These are phyloP conservation scores for Vigna mungo DNA, from an alignment of 306 rosid species.

Conservation along the genomic window DNA sequence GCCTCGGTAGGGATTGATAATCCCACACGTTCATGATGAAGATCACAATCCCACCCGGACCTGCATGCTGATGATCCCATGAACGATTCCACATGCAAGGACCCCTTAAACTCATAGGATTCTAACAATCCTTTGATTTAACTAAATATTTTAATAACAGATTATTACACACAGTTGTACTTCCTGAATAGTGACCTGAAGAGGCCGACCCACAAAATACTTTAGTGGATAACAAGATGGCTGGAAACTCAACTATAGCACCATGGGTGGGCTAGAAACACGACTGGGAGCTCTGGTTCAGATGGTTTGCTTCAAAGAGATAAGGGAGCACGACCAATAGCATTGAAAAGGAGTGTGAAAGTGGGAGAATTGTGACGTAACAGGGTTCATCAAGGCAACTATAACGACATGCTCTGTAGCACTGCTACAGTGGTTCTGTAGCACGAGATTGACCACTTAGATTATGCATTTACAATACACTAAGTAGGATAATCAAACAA, in stretches of 20 bases:
- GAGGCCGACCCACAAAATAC: too few species aligned
- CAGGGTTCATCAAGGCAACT: neutral
- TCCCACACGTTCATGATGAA: neutral
- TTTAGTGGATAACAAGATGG: neutral
- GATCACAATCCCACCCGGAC: neutral
- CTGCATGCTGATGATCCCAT: too few species aligned
- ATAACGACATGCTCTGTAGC: neutral
- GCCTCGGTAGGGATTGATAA: neutral
- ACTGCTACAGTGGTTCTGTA: neutral
- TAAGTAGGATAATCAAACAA: slow-evolving; percentile 25
- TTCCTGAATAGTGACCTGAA: neutral
- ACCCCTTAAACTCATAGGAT: neutral
- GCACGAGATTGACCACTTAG: neutral
- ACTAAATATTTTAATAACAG: neutral
- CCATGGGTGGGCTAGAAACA: neutral
- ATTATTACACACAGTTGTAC: neutral
- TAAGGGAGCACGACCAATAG: neutral
- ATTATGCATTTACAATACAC: slow-evolving; percentile 21
- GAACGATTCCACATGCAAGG: too few species aligned
- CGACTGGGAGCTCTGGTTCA: neutral
- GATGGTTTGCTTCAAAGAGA: neutral
- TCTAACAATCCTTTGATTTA: neutral
- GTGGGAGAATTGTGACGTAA: neutral
- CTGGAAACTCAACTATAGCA: too few species aligned
- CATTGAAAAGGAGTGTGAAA: neutral